phyloP scores from a whole-genome alignment of 2,329 filamentous ascomycete genomes.

The Monilinia polystroma region DNA sequence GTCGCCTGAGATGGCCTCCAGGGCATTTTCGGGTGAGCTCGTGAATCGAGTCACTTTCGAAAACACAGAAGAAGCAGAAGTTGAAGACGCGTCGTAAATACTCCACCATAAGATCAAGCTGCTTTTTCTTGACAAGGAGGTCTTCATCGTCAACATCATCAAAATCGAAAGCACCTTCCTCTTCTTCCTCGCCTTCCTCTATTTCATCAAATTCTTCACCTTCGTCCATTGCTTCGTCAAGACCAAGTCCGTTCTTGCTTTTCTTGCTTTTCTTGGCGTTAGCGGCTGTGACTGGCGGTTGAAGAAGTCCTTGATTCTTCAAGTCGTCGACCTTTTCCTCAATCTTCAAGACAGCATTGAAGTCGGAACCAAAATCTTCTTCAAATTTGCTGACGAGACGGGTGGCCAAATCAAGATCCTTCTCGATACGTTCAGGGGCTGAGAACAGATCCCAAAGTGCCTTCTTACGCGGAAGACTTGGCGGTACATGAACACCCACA shows the following conservation, averaged over 20 bases:
- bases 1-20: constrained; percentile 92
- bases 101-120: constrained; percentile 91
- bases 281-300: constrained; percentile 58
- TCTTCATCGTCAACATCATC: constrained; percentile 91
- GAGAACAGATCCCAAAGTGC: constrained; percentile 97
- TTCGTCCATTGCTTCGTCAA: constrained; percentile 62
- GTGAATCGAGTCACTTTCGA: constrained; percentile 95
- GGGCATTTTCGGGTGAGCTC: constrained; percentile 95
- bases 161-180: constrained; percentile 60
- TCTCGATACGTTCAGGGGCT: constrained; percentile 86
- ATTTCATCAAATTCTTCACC: constrained; percentile 68
- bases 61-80: constrained; percentile 99
- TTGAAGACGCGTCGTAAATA: constrained; percentile 96
- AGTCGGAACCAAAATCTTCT: constrained; percentile 72
- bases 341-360: constrained; percentile 75
- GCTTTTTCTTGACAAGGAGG: constrained; percentile 89
- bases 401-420: constrained; percentile 80
- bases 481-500: constrained; percentile 91
- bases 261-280: constrained; percentile 62
- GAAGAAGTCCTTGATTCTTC: constrained; percentile 71
- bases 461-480: constrained; percentile 84
- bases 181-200: constrained; percentile 76
- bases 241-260: constrained; percentile 53
- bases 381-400: constrained; percentile 84
- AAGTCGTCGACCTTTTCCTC: constrained; percentile 85